Conservation (phyloP, 306 rosid genomes). For the Malus asiatica region DNA sequence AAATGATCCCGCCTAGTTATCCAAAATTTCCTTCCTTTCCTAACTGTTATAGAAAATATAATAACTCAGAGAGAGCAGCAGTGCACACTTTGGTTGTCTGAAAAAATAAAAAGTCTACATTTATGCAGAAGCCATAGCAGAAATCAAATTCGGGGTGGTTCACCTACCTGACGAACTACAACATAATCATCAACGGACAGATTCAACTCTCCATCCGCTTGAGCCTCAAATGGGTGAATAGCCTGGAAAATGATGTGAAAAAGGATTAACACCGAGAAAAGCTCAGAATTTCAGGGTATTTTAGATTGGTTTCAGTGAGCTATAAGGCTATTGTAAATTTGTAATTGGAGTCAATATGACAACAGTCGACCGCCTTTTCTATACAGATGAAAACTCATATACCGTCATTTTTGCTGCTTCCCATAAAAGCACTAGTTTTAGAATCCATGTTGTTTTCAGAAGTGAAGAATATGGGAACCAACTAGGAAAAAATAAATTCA, state of each 20-base stretch:
- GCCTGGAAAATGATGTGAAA: constrained; percentile 37
- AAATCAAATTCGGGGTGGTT: background rate
- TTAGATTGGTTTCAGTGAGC: too few relatives aligned
- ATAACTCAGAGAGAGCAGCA: background rate
- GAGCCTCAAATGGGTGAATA: constrained; percentile 85
- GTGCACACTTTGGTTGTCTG: background rate
- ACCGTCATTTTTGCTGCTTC: too few relatives aligned
- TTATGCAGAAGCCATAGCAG: background rate
- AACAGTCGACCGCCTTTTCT: too few relatives aligned
- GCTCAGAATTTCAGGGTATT: background rate
- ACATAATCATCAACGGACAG: constrained; percentile 71
- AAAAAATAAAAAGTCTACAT: background rate
- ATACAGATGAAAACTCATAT: too few relatives aligned
- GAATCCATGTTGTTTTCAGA: too few relatives aligned
- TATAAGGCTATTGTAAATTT: too few relatives aligned
- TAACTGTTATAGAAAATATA: too few relatives aligned
- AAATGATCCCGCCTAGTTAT: background rate
- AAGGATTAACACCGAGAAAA: background rate
- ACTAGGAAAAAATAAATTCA: background rate
- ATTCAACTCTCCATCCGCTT: constrained; percentile 77
- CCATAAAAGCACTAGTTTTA: too few relatives aligned
- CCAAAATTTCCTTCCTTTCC: background rate
- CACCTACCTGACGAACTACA: constrained; percentile 73
- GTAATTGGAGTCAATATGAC: too few relatives aligned
- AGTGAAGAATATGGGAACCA: too few relatives aligned